Percentiles rank a stretch among this genome's conserved stretches.
Evolutionary conservation across 129 eudicot genomes (phyloP).

Genomic region (Flaveria bidentis): DNA sequence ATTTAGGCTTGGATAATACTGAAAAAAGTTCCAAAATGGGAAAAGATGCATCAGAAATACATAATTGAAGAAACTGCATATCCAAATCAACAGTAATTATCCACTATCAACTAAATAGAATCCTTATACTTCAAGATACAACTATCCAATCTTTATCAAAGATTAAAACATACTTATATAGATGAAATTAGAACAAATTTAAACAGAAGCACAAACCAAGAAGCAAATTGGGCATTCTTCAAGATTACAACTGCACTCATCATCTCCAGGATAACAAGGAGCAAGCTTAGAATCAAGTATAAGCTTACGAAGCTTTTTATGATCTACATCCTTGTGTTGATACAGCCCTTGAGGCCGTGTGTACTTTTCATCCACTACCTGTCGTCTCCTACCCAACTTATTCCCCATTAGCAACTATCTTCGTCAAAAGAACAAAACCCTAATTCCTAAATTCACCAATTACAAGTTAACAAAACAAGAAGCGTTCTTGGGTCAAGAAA

Average conservation of each 20-base stretch:
- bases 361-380: slow-evolving; percentile 92
- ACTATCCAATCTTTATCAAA: no score
- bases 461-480: not conserved
- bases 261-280: slow-evolving; percentile 95
- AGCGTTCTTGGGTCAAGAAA: slow-evolving; percentile 4
- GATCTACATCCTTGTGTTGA: slow-evolving; percentile 94
- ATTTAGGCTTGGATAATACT: slow-evolving; percentile 97
- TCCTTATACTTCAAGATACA: not conserved
- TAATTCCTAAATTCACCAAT: slow-evolving; percentile 30
- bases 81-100: not conserved
- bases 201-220: slow-evolving; percentile 60
- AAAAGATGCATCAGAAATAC: slow-evolving; percentile 20
- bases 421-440: slow-evolving; percentile 27
- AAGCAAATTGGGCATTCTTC: slow-evolving; percentile 99
- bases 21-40: slow-evolving; percentile 19
- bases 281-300: slow-evolving; percentile 95
- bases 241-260: slow-evolving; percentile 70
- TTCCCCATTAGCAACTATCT: slow-evolving; percentile 64
- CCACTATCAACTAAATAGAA: not conserved
- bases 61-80: slow-evolving; percentile 7
- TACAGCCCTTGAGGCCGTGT: slow-evolving; percentile 96
- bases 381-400: slow-evolving; percentile 82
- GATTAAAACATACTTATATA: not conserved
- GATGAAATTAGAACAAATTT: no score
- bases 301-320: slow-evolving; percentile 92